phyloP scores from a whole-genome alignment of 2,329 filamentous ascomycete genomes.

The Paraconiothyrium sp. region DNA sequence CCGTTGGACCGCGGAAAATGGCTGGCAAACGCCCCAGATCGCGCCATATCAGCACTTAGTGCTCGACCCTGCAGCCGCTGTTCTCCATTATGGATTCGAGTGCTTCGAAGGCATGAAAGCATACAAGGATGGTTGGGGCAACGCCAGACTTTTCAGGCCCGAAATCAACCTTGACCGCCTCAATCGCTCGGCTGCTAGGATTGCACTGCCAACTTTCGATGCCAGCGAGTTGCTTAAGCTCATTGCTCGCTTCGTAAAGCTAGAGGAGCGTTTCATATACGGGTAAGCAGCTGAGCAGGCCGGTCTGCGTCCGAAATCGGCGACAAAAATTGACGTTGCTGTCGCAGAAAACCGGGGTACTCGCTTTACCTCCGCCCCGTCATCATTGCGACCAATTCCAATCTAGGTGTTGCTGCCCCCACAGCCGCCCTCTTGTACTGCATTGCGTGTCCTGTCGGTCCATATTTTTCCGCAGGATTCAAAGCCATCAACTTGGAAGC shows the following conservation, averaged over 20 bases:
- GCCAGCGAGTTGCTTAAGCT: constrained; percentile 1
- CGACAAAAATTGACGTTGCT: background rate
- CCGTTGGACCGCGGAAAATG: constrained; percentile 1
- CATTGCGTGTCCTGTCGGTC: constrained; percentile 11
- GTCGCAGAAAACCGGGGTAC: constrained; percentile 7
- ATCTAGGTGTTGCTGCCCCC: constrained; percentile 6
- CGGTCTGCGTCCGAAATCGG: background rate
- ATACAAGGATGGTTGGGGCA: constrained; percentile 2
- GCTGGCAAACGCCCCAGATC: constrained; percentile 7
- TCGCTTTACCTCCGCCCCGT: constrained; percentile 6
- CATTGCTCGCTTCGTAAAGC: background rate
- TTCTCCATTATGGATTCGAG: constrained; percentile 12
- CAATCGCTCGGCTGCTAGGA: background rate
- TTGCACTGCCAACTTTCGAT: constrained; percentile 11
- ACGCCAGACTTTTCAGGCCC: constrained; percentile 7
- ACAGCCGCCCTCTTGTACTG: constrained; percentile 5
- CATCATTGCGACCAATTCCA: constrained; percentile 7
- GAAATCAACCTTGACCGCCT: constrained; percentile 10
- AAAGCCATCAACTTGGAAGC: constrained; percentile 8
- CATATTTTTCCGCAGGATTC: constrained; percentile 9
- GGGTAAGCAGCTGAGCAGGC: constrained; percentile 1
- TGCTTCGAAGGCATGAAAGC: constrained; percentile 12
- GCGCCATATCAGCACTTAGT: constrained; percentile 1
- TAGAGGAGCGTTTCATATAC: constrained; percentile 11
- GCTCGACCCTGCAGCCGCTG: constrained; percentile 9